Base-by-base conservation (phyloP, 371 early-diverging fungal species). In the Mortierella sp. region DNA sequence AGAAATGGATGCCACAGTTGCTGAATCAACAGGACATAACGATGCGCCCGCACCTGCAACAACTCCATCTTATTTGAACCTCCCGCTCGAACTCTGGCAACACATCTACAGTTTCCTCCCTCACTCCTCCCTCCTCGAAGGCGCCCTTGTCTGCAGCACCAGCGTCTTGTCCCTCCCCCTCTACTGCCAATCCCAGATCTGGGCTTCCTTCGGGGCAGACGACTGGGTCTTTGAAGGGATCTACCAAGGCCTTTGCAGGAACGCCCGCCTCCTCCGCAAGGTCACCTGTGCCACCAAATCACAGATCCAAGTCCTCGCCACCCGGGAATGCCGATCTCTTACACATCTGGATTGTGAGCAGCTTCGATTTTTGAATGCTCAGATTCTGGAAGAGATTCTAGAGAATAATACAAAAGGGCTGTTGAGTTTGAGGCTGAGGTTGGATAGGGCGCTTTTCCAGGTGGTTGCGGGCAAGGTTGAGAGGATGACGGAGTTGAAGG, bases 171-270 rank as follows among this genome's bases (percentile, higher is more conserved):
- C 75, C 21, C 70, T 82, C 32, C 75, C 82, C 0, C 78, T 71
- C 46, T 82, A 68, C 44, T 82, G 82, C n/a, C 82, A 82, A 5
- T 78, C 82, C 24, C 78, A 75, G 73, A 82, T 82, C 58, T 82
- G 82, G 82, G 71, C 78, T 46, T 70, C 55, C 3, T 21, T 82
- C 10, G 58, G 43, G 8, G 70, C 75, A 3, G 82, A 82, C 7
- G 82, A 82, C n/a, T 82, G 82, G 82, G 72, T 75, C 43, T 72
- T 75, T 48, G 78, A 78, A 27, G 75, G 79, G n/a, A 24, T 78
- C 38, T 60, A 68, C 51, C 72, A 78, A 38, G 82, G 82, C 4
- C 73, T 82, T 16, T 10, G 68, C 27, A 58, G 79, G 16, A 82
- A 82, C 58, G 71, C 75, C 7, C 21, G 48, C 1, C 32, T 78